Base-by-base conservation (phyloP, 208 protist species). In the Paratrypanosoma confusum region DNA sequence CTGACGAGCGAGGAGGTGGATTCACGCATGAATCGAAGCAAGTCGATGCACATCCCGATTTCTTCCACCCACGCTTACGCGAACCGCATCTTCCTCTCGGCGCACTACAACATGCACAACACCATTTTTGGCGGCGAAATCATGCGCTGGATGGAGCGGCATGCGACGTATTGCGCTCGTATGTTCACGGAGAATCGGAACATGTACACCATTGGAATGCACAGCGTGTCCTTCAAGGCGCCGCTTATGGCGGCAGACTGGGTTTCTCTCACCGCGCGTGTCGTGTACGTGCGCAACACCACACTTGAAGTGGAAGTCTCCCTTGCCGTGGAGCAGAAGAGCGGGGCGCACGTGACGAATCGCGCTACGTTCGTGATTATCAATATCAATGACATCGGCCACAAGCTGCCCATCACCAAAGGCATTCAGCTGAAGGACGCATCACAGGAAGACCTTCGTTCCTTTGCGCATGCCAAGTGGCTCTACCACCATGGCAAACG, bases 61-160 rank as follows among this genome's bases (percentile, higher is more conserved):
- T 35, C 28, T 11, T 47, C 56, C 10, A 90, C 82, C 0, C 48
- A 51, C 6, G 63, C 58, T 17, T 39, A 65, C 27, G 77, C 80
- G 11, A 74, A 90, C 53, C 74, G 86, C 37, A 86, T 92, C 60
- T 95, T 95, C 58, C 76, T 92, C 37, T 64, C 64, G 7, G 70
- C 76, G 0, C 72, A 72, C 65, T 51, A 90, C 52, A 95, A 95
- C 64, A 88, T 89, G 58, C 91, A 95, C 71, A 86, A 90, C 57
- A 95, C 86, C 34, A 79, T 95, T 27, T 95, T 95, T 53, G 86
- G 86, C 27, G 86, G 86, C 1, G 86, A 95, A 52, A 50, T 95
- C 38, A 88, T 95, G 78, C 38, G 62, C 33, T 95, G 86, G 82
- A 95, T 95, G 86, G 86, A 95, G 65, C 62, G 56, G 32, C 76